These are phyloP conservation scores for Taphrina communis DNA, from an alignment of 1,139 yeast species.

Conservation along the genomic window DNA sequence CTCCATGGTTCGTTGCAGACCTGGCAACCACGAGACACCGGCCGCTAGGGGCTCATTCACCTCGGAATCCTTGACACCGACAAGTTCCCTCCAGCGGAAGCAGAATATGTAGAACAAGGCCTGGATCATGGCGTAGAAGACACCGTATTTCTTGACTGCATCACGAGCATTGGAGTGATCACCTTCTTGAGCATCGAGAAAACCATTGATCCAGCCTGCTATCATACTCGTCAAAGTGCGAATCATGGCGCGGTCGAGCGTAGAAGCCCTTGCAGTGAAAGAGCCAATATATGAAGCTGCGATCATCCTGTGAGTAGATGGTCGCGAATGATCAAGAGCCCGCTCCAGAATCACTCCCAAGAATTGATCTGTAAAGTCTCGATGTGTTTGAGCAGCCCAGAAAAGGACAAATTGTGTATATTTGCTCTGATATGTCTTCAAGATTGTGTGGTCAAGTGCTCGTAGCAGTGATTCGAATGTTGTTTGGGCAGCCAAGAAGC, in stretches of 20 bases:
- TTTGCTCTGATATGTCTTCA: constrained; percentile 92
- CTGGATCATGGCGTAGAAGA: constrained; percentile 93
- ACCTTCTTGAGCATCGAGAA: constrained; percentile 77
- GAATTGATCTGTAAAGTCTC: constrained; percentile 83
- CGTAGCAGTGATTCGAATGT: constrained; percentile 41
- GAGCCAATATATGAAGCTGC: constrained; percentile 92
- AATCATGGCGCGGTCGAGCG: constrained; percentile 71
- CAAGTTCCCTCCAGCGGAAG: constrained; percentile 73
- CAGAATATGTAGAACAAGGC: constrained; percentile 89
- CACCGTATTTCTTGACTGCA: constrained; percentile 65
- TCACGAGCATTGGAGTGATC: constrained; percentile 62
- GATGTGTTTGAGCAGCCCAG: constrained; percentile 78
- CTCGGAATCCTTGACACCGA: constrained; percentile 50
- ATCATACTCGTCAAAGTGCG: constrained; percentile 78
- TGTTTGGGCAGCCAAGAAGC: constrained; percentile 22
- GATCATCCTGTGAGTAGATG: constrained; percentile 76
- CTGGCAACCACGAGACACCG: constrained; percentile 72
- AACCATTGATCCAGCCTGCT: constrained; percentile 81
- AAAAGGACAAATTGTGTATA: constrained; percentile 86
- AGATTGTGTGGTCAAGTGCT: constrained; percentile 51
- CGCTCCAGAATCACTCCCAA: constrained; percentile 81
- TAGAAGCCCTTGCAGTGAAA: constrained; percentile 85
- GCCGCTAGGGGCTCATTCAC: constrained; percentile 49
- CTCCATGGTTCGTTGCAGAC: constrained; percentile 77
- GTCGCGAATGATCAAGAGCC: constrained; percentile 71